Evolutionary conservation across 257 asterid species (phyloP), one percentile per base, ranked within the genome.

Genomic region (Nicotiana otophora): DNA sequence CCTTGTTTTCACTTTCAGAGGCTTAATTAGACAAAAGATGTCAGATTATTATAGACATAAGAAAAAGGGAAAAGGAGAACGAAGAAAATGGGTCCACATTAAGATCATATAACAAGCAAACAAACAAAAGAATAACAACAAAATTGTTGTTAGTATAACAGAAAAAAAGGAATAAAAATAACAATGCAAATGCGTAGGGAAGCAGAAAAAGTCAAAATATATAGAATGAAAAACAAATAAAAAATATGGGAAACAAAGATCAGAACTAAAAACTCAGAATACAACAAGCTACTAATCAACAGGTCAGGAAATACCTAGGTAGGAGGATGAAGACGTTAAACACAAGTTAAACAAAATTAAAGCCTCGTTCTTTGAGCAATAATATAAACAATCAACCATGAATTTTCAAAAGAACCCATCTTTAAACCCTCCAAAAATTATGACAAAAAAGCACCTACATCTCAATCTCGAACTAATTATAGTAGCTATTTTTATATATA

Each of bases 51-150:
- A 42, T 42, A 72, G 82, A 78, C 75, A 70, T 81, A 77, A 81
- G 80, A 81, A 67, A 77, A 80, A 67, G 48, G 48, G 10, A 42
- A 42, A 42, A 16, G 69, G 69, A 36, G 15, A 48, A 19, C 67
- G 76, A 76, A 77, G 77, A 55, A 83, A 48, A 61, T n/a, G 57
- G 83, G 86, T 64, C 83, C 87, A 53, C 75, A 78, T 69, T 82
- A 60, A 42, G 17, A 42, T 58, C 68, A 53, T 55, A 4, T 39
- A 74, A n/a, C 33, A 64, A 51, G 36, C 63, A 48, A 74, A 46
- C 78, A 46, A 72, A 46, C 80, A 51, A 80, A 67, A 48, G 48
- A 84, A 81, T 60, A 81, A 86, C 78, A 65, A 23, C 70, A 16
- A 34, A 72, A 46, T 9, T 48, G 79, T 14, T 14, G 42, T 26